Evolutionary conservation across 352 stramenopile species (phyloP).

Genomic region (Globisporangium echinulatum): DNA sequence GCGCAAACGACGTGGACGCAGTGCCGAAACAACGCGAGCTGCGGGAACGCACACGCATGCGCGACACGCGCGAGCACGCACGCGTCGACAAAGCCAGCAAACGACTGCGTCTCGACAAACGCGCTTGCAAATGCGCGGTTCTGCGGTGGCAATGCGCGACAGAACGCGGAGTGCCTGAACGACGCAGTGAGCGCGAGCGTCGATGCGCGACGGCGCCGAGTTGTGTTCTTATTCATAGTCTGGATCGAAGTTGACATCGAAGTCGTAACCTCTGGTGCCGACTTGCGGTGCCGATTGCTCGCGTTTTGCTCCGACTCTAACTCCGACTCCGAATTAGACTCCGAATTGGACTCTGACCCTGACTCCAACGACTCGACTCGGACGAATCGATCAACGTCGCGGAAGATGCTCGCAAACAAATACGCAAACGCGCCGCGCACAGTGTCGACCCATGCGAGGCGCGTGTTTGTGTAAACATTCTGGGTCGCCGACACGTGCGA

Average conservation of each 20-base stretch:
- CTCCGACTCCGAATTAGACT: background rate
- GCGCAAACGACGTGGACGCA: slow-evolving; percentile 53
- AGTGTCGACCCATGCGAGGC: slow-evolving; percentile 53
- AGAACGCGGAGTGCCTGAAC: slow-evolving; percentile 47
- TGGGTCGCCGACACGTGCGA: slow-evolving; percentile 47
- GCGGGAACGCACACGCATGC: slow-evolving; percentile 23
- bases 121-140: slow-evolving; percentile 32
- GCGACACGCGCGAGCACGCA: slow-evolving; percentile 35
- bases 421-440: slow-evolving; percentile 51
- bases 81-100: slow-evolving; percentile 58
- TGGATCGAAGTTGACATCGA: too few species aligned
- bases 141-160: slow-evolving; percentile 12
- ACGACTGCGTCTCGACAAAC: slow-evolving; percentile 59
- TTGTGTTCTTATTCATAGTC: too few species aligned
- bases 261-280: background rate
- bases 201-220: slow-evolving; percentile 30
- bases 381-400: slow-evolving; percentile 46
- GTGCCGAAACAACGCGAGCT: slow-evolving; percentile 55
- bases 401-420: slow-evolving; percentile 63
- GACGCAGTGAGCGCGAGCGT: slow-evolving; percentile 40
- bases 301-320: background rate
- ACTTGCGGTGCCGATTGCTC: background rate
- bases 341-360: too few species aligned
- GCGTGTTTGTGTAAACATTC: slow-evolving; percentile 31
- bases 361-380: slow-evolving; percentile 25